Evolutionary conservation across 176 grass and related monocot genomes (phyloP), one percentile per base, ranked within the genome.

Genomic region (Carex scoparia): DNA sequence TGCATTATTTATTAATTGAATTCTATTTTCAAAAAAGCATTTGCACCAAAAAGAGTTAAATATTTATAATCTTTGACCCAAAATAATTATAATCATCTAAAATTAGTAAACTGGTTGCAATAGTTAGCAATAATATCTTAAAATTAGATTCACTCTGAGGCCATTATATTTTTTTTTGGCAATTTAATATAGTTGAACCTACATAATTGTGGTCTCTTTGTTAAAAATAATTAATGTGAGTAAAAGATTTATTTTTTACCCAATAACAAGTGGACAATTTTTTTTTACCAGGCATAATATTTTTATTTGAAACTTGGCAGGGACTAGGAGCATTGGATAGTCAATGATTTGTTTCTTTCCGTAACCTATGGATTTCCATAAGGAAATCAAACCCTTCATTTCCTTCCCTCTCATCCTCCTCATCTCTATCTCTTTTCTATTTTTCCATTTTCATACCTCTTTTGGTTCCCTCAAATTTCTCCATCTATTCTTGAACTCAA

Each of bases 391-490:
- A 35, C 46, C 37, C 27, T 9, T 71, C 31, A 64, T 59, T 49
- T 81, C 35, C 75, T 68, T 69, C 7, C 81, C 30, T 60, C 63
- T 86, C 16, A 31, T 84, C 35, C 51, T 90, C 14, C 63, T 84
- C 68, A 10, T 15, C 18, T 16, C 42, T 56, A 76, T 76, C 79
- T 84, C 19, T 44, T 7, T 90, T 68, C n/a, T 86, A 15, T 44
- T 86, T 49, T 59, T 87, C 53, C 70, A 90, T 67, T 66, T 79
- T 40, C 61, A 79, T 9, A 90, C 84, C 18, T 84, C 84, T 8
- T 86, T 79, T 32, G 65, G 70, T 38, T 61, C 80, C 12, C 44
- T 87, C n/a, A 33, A 80, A 9, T 48, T 90, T 66, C 70, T 84
- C 9, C 71, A 58, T 9, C 30, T 79, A n/a, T 75, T 82, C 16